Base-by-base conservation (phyloP, 768 basidiomycete genomes). In the Leccinum subgranulosum region DNA sequence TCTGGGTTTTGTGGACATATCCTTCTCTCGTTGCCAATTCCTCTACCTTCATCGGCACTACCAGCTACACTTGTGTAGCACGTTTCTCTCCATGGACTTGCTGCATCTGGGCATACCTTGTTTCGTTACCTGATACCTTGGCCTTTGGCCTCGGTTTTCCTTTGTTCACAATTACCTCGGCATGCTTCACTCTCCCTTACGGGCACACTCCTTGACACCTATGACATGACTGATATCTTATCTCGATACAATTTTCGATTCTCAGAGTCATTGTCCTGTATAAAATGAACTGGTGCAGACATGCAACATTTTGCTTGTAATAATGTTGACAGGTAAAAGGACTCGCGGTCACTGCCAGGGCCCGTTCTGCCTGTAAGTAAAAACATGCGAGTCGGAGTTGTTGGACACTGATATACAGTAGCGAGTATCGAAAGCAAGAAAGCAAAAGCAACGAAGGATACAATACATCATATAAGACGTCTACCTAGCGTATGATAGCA, bases 1-100 rank as follows among this genome's bases (percentile, higher is more conserved):
- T 25, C 29, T 49, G 58, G 49, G 52, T 56, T 54, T 17, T 27
- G 45, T 58, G 66, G 60, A 65, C 56, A 50, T 27, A 41, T 47
- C 28, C 28, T 33, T 39, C n/a, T 39, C n/a, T 57, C 25, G 9
- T 10, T 15, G 15, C 46, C 4, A 25, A 19, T 48, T 12, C 9
- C 11, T 6, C 39, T 27, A 15, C 14, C 7, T 12, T 17, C 23
- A 23, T 57, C 14, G 4, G 39, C 28, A 31, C 23, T 17, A 10
- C 27, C 21, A 9, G 11, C 28, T 31, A 41, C 39, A 41, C 17
- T 49, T 45, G 17, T 41, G 43, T 29, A 49, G 47, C 33, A 51
- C 19, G 11, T 43, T 55, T 56, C 25, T 51, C 36, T 17, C 39
- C 29, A 43, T 9, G 54, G 55, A 66, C 62, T 54, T 39, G 45